Base-by-base conservation (phyloP, 306 rosid genomes). In the Trichosanthes cucumerina region DNA sequence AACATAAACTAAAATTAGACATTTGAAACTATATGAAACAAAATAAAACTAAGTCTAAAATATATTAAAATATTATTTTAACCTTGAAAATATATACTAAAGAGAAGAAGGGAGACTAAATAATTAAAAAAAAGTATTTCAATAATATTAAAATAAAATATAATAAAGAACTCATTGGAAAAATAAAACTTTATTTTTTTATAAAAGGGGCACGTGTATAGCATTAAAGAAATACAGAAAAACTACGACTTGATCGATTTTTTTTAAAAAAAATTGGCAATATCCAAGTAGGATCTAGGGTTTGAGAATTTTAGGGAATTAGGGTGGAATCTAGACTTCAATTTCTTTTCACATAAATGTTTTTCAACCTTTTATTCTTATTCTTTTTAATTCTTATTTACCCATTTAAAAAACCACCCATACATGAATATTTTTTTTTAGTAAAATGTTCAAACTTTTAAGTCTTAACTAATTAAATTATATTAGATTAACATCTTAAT, bases 271-370 rank as follows among this genome's bases (percentile, higher is more conserved):
- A 65, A 47, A 16, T 5, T 74, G 26, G 38, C n/a, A 28, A 75
- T 24, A 71, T 72, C 77, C 60, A 47, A 49, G 43, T 72, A 49
- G 60, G 77, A 72, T 72, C 60, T 72, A 72, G 43, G 59, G 59
- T 47, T 49, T 49, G 16, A 72, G 59, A 72, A 49, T 72, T 71
- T 44, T 46, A 71, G 57, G 57, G 6, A 70, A 46, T 71, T 71
- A 24, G 81, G 76, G 44, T 26, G 77, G 79, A 75, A 75, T 75
- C 79, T 75, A 75, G 79, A 49, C 64, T 52, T 46, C 28, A 52
- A 41, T 23, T 63, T 24, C 18, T 10, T n/a, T 21, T 66, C 41
- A 44, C 26, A 56, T 54, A 19, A 57, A 57, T 57, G 15, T 24
- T 57, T 24, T 24, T 57, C 63, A 57, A 57, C 7, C 46, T 38